A percentile compares a stretch with the other conserved stretches of the same genome.
Conservation (phyloP, 164 flowering plant genomes). For the Hamamelis virginiana region DNA sequence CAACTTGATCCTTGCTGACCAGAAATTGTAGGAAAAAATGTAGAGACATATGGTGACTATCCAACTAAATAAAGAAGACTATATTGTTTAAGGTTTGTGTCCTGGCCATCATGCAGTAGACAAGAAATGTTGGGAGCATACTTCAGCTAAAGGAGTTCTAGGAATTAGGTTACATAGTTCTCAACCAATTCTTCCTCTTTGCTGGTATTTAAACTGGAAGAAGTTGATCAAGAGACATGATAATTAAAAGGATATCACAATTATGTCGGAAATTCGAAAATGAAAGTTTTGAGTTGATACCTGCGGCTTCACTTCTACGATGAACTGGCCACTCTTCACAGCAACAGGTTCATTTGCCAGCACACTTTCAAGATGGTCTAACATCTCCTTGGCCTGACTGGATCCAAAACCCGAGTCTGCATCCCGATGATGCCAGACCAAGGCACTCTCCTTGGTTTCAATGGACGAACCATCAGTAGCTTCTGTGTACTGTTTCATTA, state of each 20-base stretch:
- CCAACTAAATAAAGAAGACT: too few relatives aligned
- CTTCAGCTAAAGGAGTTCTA: too few relatives aligned
- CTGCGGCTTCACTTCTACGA: conserved; percentile 83
- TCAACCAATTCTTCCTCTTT: too few relatives aligned
- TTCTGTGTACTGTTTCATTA: conserved; percentile 68
- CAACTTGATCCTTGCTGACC: too few relatives aligned
- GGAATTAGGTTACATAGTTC: too few relatives aligned
- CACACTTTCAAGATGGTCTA: conserved; percentile 76
- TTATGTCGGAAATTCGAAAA: not conserved
- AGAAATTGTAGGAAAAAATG: too few relatives aligned
- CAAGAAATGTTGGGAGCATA: too few relatives aligned
- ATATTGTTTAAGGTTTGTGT: not conserved
- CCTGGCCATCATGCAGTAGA: not conserved
- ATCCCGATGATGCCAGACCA: conserved; percentile 76
- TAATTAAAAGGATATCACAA: not conserved
- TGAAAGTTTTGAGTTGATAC: conserved; percentile 25
- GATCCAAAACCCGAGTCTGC: conserved; percentile 76
- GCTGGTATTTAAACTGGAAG: not conserved
- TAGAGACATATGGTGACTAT: too few relatives aligned
- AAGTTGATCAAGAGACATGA: not conserved
- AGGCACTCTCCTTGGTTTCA: conserved; percentile 71
- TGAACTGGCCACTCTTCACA: conserved; percentile 65
- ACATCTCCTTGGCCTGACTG: conserved; percentile 67
- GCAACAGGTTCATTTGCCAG: conserved; percentile 78
- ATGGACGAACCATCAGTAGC: conserved; percentile 74